Percentiles rank a stretch among this genome's conserved stretches.
These are phyloP conservation scores for Amauroascus verrucosus DNA, from an alignment of 2,329 filamentous ascomycete species.

Conservation along the genomic window DNA sequence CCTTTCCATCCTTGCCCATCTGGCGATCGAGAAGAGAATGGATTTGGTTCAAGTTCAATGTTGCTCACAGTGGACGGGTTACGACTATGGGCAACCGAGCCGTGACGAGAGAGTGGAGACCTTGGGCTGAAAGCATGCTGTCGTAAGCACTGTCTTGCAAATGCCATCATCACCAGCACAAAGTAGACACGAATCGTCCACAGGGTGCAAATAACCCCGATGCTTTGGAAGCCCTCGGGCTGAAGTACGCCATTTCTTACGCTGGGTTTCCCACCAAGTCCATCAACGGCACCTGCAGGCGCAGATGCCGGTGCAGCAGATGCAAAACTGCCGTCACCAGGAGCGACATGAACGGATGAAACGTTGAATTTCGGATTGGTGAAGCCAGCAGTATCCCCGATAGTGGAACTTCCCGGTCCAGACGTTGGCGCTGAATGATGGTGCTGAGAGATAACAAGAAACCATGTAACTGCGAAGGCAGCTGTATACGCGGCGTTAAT, in stretches of 20 bases:
- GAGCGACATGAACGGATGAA: conserved; percentile 46
- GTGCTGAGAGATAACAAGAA: conserved; percentile 58
- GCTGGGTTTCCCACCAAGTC: conserved; percentile 30
- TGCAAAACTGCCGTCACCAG: conserved; percentile 45
- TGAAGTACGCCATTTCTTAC: conserved; percentile 57
- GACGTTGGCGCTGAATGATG: conserved; percentile 37
- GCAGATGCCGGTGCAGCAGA: conserved; percentile 25
- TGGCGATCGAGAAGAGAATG: conserved; percentile 60
- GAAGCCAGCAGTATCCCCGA: conserved; percentile 55
- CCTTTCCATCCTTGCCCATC: conserved; percentile 73
- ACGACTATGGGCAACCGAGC: conserved; percentile 26
- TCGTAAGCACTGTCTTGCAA: conserved; percentile 65
- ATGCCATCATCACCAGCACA: conserved; percentile 70
- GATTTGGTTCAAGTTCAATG: conserved; percentile 46
- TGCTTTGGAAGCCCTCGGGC: conserved; percentile 60
- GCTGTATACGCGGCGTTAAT: conserved; percentile 75
- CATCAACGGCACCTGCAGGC: conserved; percentile 26
- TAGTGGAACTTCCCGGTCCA: conserved; percentile 45
- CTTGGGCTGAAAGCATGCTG: conserved; percentile 51
- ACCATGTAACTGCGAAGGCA: conserved; percentile 77
- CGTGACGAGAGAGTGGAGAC: conserved; percentile 23
- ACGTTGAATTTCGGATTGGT: conserved; percentile 54
- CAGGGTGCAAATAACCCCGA: conserved; percentile 62
- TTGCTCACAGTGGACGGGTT: conserved; percentile 40
- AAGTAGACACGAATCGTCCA: conserved; percentile 75